A percentile compares a stretch with the other conserved stretches of the same genome.
phyloP scores from a whole-genome alignment of 2,329 filamentous ascomycete genomes.

The Chalara sp. region DNA sequence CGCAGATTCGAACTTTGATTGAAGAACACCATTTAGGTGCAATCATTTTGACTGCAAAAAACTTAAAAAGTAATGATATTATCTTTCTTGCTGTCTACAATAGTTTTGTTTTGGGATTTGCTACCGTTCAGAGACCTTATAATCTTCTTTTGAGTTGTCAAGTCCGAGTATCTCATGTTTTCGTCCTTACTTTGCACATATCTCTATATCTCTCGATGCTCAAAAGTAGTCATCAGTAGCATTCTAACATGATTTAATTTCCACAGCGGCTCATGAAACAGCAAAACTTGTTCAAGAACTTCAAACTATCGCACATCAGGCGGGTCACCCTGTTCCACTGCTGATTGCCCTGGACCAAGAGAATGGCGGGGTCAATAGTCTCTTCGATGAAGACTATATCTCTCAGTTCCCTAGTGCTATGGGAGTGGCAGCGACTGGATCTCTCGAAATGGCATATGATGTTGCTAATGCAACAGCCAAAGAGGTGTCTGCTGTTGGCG shows the following conservation, averaged over 20 bases:
- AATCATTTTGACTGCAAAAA: slow-evolving; percentile 77
- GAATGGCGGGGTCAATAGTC: slow-evolving; percentile 94
- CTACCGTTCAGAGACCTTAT: neutral
- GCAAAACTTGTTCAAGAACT: slow-evolving; percentile 83
- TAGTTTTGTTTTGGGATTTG: neutral
- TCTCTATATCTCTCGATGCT: too few relatives aligned
- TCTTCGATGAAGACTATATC: slow-evolving; percentile 93
- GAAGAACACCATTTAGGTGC: slow-evolving; percentile 83
- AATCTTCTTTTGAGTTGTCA: too few relatives aligned
- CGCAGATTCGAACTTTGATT: slow-evolving; percentile 74
- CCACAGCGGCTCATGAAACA: slow-evolving; percentile 78
- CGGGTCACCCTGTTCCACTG: slow-evolving; percentile 82
- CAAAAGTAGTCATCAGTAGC: too few relatives aligned
- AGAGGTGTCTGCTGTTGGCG: slow-evolving; percentile 85
- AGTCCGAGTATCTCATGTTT: too few relatives aligned
- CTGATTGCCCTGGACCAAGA: slow-evolving; percentile 93
- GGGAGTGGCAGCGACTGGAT: slow-evolving; percentile 90
- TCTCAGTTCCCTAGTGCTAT: slow-evolving; percentile 96
- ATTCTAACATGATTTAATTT: slow-evolving; percentile 11
- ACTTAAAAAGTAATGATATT: slow-evolving; percentile 61
- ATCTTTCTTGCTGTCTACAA: neutral
- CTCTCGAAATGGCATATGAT: slow-evolving; percentile 76
- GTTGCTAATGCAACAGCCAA: slow-evolving; percentile 90
- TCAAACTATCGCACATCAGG: slow-evolving; percentile 84
- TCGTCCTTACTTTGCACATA: too few relatives aligned